Evolutionary conservation across 352 stramenopile species (phyloP).

Genomic region (Pythium coloratum): DNA sequence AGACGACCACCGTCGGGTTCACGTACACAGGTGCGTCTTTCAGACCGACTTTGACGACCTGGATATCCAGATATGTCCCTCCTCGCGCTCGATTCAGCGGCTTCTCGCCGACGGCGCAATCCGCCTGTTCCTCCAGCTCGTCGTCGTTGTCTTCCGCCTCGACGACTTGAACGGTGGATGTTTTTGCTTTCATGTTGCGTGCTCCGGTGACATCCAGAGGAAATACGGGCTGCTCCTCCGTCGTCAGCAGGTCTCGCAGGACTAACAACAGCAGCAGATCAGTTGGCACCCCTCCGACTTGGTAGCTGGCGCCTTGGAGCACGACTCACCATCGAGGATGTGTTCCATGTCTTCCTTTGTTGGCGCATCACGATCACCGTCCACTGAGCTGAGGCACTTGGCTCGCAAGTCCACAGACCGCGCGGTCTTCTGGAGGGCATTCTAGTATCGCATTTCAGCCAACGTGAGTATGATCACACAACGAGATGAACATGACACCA

Average conservation of each 20-base stretch:
- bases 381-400: constrained; percentile 56
- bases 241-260: constrained; percentile 9
- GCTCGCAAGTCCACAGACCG: constrained; percentile 52
- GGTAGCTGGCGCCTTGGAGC: neutral
- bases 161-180: constrained; percentile 22
- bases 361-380: constrained; percentile 46
- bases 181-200: constrained; percentile 2
- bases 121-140: constrained; percentile 24
- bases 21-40: constrained; percentile 65
- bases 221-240: constrained; percentile 15
- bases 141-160: constrained; percentile 21
- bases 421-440: constrained; percentile 20
- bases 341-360: constrained; percentile 74
- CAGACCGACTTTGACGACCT: constrained; percentile 55
- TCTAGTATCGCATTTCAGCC: neutral
- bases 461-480: neutral
- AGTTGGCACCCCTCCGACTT: constrained; percentile 1
- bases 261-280: constrained; percentile 4
- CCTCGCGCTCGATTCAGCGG: constrained; percentile 7
- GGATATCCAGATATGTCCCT: constrained; percentile 53
- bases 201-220: constrained; percentile 10
- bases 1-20: constrained; percentile 66
- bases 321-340: constrained; percentile 44
- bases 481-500: neutral
- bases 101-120: neutral